These are phyloP conservation scores for Microbotryum violaceum DNA, from an alignment of 1,284 basidiomycete species.

Conservation along the genomic window DNA sequence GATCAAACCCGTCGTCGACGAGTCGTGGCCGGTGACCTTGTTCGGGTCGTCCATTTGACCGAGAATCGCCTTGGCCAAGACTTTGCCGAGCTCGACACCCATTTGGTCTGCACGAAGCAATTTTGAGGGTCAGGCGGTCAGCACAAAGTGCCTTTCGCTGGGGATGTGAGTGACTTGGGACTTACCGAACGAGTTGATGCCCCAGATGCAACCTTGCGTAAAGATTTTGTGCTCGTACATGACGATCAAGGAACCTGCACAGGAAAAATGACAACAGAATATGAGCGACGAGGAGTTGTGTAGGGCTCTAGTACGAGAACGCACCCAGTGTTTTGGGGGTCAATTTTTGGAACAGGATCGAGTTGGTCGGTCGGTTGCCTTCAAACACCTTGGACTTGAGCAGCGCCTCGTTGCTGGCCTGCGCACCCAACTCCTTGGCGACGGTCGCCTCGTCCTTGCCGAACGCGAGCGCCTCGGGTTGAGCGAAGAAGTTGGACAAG, in stretches of 20 bases:
- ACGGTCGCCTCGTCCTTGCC: constrained; percentile 93
- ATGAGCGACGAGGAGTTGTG: not conserved
- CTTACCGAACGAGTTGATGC: constrained; percentile 92
- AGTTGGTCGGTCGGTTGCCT: constrained; percentile 95
- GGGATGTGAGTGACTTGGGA: constrained; percentile 1
- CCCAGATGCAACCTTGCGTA: constrained; percentile 93
- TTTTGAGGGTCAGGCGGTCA: constrained; percentile 2
- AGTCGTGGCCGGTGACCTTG: constrained; percentile 84
- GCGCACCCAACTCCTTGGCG: constrained; percentile 62
- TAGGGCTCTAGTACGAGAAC: not conserved
- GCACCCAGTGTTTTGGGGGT: constrained; percentile 78
- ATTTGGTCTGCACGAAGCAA: constrained; percentile 59
- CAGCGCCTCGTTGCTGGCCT: constrained; percentile 65
- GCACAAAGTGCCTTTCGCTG: not conserved
- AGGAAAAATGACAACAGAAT: not conserved
- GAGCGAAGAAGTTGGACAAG: constrained; percentile 96
- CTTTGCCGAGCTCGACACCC: constrained; percentile 92
- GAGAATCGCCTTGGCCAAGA: constrained; percentile 90
- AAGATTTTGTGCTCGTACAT: constrained; percentile 99
- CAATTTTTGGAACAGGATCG: constrained; percentile 85
- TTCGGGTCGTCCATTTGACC: constrained; percentile 71
- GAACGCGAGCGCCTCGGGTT: constrained; percentile 70
- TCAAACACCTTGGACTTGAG: constrained; percentile 98
- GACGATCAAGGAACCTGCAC: constrained; percentile 66
- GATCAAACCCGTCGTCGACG: constrained; percentile 85